These are phyloP conservation scores for Eremochloa ophiuroides DNA, from an alignment of 176 grass and related monocot genomes.

Conservation along the genomic window DNA sequence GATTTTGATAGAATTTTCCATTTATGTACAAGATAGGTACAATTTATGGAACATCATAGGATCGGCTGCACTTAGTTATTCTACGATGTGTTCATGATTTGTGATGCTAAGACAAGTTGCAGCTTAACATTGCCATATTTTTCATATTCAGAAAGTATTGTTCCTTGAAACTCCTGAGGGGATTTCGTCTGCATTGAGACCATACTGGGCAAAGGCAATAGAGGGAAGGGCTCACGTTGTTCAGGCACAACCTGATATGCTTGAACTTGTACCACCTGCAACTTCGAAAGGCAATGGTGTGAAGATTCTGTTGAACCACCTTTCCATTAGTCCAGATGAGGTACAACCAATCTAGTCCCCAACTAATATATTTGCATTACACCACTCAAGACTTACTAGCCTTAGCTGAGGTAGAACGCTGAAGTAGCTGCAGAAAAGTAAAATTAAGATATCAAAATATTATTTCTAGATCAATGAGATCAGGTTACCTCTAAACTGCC, in stretches of 20 bases:
- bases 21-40: not conserved
- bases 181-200: slow-evolving; percentile 64
- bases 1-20: not conserved
- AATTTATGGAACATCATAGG: not conserved
- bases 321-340: slow-evolving; percentile 68
- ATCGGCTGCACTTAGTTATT: not conserved
- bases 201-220: slow-evolving; percentile 73
- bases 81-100: not conserved
- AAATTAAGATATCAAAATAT: not conserved
- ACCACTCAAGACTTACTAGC: not conserved
- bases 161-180: slow-evolving; percentile 77
- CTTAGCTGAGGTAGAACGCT: not conserved
- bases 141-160: slow-evolving; percentile 72
- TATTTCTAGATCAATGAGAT: not conserved
- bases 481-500: not conserved
- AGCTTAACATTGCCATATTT: slow-evolving; percentile 18
- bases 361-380: not conserved
- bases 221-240: slow-evolving; percentile 61
- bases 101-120: not conserved
- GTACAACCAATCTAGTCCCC: slow-evolving; percentile 38
- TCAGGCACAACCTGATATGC: slow-evolving; percentile 88
- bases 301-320: slow-evolving; percentile 77
- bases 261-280: slow-evolving; percentile 83
- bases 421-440: not conserved
- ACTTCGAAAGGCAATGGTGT: slow-evolving; percentile 87